These are phyloP conservation scores for Spergularia marina DNA, from an alignment of 148 eudicot genomes.

Conservation along the genomic window DNA sequence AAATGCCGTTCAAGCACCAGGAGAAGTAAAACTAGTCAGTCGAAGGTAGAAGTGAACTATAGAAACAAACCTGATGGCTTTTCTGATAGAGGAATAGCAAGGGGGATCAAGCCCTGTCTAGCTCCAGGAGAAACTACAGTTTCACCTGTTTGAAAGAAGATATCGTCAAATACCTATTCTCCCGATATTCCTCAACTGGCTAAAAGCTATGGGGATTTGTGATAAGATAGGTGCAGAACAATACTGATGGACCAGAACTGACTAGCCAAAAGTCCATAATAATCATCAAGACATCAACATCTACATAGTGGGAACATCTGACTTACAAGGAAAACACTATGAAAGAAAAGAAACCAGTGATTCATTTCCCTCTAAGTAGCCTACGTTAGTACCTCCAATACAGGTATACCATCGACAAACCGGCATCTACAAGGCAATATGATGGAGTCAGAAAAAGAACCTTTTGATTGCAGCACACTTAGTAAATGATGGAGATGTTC, in stretches of 20 bases:
- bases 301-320: not conserved
- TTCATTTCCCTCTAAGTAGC: not conserved
- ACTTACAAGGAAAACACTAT: too few relatives aligned
- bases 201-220: not conserved
- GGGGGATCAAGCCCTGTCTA: slow-evolving; percentile 74
- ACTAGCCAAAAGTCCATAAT: too few relatives aligned
- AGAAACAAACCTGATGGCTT: slow-evolving; percentile 51
- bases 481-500: slow-evolving; percentile 80
- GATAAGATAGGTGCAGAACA: not conserved
- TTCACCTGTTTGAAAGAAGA: slow-evolving; percentile 53
- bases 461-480: slow-evolving; percentile 77
- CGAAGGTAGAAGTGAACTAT: not conserved
- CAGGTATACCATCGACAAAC: not conserved
- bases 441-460: slow-evolving; percentile 29
- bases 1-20: slow-evolving; percentile 4
- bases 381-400: not conserved
- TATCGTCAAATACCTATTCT: not conserved
- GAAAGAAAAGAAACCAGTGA: not conserved
- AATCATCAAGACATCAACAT: too few relatives aligned
- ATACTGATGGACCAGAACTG: not conserved
- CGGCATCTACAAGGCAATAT: not conserved
- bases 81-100: slow-evolving; percentile 75
- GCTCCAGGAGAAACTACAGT: slow-evolving; percentile 75
- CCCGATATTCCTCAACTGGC: not conserved
- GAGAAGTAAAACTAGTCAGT: not conserved